A percentile compares a stretch with the other conserved stretches of the same genome.
phyloP scores from a whole-genome alignment of 73 alveolate species.

The Paramecium bursaria region DNA sequence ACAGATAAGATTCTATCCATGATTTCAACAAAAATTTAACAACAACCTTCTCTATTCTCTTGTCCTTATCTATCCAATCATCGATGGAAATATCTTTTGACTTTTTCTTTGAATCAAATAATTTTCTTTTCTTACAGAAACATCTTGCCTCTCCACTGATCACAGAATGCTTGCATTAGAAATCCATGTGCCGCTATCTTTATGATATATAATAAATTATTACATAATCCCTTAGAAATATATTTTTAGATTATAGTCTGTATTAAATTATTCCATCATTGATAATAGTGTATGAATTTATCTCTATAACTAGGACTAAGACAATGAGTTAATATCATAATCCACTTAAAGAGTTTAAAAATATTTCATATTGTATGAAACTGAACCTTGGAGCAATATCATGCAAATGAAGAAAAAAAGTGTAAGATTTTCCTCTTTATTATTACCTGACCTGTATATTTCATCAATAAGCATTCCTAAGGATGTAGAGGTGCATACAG shows the following conservation, averaged over 20 bases:
- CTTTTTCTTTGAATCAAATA: constrained; percentile 62
- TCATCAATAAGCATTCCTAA: constrained; percentile 15
- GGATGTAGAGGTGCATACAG: not conserved
- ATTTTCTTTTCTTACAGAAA: constrained; percentile 60
- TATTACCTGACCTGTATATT: not conserved
- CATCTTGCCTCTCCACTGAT: constrained; percentile 53
- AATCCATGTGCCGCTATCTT: constrained; percentile 38
- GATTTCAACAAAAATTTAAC: constrained; percentile 60
- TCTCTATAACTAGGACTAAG: not conserved
- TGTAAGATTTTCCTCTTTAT: constrained; percentile 15
- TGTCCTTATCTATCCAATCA: constrained; percentile 34
- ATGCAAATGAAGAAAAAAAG: not conserved
- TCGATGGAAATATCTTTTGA: constrained; percentile 59
- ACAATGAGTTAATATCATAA: not conserved
- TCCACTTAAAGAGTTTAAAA: not conserved
- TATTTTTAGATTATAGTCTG: not conserved
- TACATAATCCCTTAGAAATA: constrained; percentile 28
- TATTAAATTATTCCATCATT: not conserved
- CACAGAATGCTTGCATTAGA: constrained; percentile 37
- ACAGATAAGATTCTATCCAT: constrained; percentile 61
- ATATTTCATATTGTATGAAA: constrained; percentile 4
- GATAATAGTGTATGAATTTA: not conserved
- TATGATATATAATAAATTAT: too few species aligned
- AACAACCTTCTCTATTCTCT: constrained; percentile 47
- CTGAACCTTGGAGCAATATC: not conserved